Conservation (phyloP, 352 stramenopile genomes). For the Phytophthora rubi region DNA sequence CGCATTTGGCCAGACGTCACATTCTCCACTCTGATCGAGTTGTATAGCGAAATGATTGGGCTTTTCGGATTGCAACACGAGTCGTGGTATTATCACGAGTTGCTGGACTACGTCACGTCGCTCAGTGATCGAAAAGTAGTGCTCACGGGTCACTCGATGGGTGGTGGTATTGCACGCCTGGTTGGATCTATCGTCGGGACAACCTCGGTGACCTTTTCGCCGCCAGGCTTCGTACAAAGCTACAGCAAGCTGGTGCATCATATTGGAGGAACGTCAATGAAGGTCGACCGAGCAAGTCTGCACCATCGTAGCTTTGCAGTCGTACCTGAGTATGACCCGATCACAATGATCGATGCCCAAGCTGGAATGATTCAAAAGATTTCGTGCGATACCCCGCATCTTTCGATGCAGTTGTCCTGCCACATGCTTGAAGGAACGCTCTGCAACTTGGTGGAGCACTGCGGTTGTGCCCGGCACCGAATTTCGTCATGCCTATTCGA, state of each 20-base stretch:
- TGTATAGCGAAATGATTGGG: slow-evolving; percentile 88
- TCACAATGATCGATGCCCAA: slow-evolving; percentile 90
- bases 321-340: slow-evolving; percentile 89
- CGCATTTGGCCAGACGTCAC: slow-evolving; percentile 92
- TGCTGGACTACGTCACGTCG: slow-evolving; percentile 83
- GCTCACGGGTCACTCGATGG: slow-evolving; percentile 90
- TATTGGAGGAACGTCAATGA: slow-evolving; percentile 72
- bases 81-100: slow-evolving; percentile 88
- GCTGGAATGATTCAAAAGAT: slow-evolving; percentile 91
- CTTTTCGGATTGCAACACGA: slow-evolving; percentile 90
- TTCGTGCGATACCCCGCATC: slow-evolving; percentile 81
- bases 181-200: slow-evolving; percentile 81
- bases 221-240: slow-evolving; percentile 86
- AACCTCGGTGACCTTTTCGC: slow-evolving; percentile 87
- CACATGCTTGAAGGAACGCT: slow-evolving; percentile 92
- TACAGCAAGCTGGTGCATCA: slow-evolving; percentile 90
- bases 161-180: slow-evolving; percentile 84
- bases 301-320: slow-evolving; percentile 88
- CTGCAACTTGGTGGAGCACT: slow-evolving; percentile 43
- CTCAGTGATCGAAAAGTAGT: slow-evolving; percentile 85
- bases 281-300: slow-evolving; percentile 75
- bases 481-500: slow-evolving; percentile 3
- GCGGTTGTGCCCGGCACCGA: background rate
- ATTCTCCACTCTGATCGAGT: slow-evolving; percentile 85
- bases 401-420: slow-evolving; percentile 91